Percentiles rank a stretch among this genome's conserved stretches.
These are phyloP conservation scores for Pseudonitzschia multiseries DNA, from an alignment of 108 stramenopile species.

Conservation along the genomic window DNA sequence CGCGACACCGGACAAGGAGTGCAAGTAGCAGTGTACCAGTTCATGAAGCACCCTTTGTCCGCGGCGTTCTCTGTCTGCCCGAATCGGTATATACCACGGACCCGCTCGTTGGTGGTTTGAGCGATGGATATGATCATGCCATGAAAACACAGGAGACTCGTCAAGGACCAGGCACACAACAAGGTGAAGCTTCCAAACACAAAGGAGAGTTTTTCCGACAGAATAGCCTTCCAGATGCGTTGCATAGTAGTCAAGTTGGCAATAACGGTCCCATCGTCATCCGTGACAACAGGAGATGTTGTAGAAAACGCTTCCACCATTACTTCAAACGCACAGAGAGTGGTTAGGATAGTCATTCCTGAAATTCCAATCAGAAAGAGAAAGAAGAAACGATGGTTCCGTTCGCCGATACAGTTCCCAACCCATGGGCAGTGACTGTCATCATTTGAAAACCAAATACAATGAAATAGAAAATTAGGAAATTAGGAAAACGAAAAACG, in stretches of 20 bases:
- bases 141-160: slow-evolving; percentile 70
- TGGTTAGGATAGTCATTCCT: slow-evolving; percentile 53
- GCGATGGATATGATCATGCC: slow-evolving; percentile 72
- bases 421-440: slow-evolving; percentile 92
- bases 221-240: slow-evolving; percentile 43
- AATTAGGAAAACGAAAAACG: background rate
- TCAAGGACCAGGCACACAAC: slow-evolving; percentile 78
- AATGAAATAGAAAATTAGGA: background rate
- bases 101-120: slow-evolving; percentile 86
- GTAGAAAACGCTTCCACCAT: slow-evolving; percentile 41
- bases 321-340: slow-evolving; percentile 47
- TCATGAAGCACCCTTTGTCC: slow-evolving; percentile 69
- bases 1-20: slow-evolving; percentile 28
- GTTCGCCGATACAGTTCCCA: slow-evolving; percentile 93
- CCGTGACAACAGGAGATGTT: background rate
- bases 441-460: slow-evolving; percentile 3
- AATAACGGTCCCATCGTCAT: slow-evolving; percentile 8
- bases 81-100: slow-evolving; percentile 72
- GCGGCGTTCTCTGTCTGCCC: slow-evolving; percentile 53
- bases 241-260: slow-evolving; percentile 13
- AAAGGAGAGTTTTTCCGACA: slow-evolving; percentile 56
- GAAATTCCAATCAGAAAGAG: slow-evolving; percentile 65
- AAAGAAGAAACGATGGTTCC: slow-evolving; percentile 89
- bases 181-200: slow-evolving; percentile 61
- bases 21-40: slow-evolving; percentile 65